Conservation (phyloP, 2,329 filamentous ascomycete species). For the Calonectria honghensis region DNA sequence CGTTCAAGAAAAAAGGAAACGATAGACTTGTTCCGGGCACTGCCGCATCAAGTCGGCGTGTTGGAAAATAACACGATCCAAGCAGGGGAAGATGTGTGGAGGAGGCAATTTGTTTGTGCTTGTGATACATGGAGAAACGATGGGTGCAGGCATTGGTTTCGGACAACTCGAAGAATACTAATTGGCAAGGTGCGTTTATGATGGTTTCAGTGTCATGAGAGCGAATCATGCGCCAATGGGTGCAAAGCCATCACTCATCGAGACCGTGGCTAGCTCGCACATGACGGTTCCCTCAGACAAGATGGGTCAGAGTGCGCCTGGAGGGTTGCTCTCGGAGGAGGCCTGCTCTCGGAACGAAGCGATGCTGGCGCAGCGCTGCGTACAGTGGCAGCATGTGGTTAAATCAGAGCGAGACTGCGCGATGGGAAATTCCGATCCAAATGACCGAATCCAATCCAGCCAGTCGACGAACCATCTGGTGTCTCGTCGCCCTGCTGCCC, state of each 20-base stretch:
- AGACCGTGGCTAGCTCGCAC: not conserved
- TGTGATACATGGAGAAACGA: slow-evolving; percentile 72
- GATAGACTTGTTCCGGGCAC: slow-evolving; percentile 65
- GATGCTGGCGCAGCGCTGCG: not conserved
- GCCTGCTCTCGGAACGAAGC: not conserved
- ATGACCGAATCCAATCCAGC: slow-evolving; percentile 17
- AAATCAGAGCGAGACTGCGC: not conserved
- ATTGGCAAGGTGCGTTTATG: slow-evolving; percentile 62
- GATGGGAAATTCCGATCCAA: not conserved
- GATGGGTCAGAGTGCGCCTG: not conserved
- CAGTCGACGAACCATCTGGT: slow-evolving; percentile 19
- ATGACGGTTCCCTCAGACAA: not conserved
- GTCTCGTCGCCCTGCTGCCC: slow-evolving; percentile 36
- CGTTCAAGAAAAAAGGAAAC: slow-evolving; percentile 56
- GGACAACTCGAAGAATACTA: slow-evolving; percentile 63
- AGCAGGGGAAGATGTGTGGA: slow-evolving; percentile 71
- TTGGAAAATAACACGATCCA: slow-evolving; percentile 77
- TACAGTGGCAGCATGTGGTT: not conserved
- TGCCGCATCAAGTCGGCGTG: slow-evolving; percentile 39
- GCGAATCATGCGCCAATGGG: slow-evolving; percentile 10
- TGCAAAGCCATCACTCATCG: not conserved
- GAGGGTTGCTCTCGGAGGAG: not conserved
- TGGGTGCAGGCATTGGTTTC: slow-evolving; percentile 73
- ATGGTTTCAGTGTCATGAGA: slow-evolving; percentile 1
- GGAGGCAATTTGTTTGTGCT: slow-evolving; percentile 79